These are phyloP conservation scores for Symbiodinium natans DNA, from an alignment of 73 alveolate species.

Conservation along the genomic window DNA sequence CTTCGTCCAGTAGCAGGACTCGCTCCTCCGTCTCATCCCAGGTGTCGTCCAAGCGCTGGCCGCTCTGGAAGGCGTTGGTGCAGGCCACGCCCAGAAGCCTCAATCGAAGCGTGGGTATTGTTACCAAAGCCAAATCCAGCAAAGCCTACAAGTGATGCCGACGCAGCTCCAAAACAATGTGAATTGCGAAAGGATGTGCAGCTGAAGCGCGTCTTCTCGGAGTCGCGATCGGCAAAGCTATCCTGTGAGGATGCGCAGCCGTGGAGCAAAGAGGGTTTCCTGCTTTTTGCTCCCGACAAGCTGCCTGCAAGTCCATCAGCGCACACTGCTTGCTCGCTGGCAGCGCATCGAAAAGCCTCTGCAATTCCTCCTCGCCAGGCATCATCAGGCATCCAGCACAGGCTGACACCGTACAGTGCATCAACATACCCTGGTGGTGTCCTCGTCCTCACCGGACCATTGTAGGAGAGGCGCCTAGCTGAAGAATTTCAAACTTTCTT, in stretches of 20 bases:
- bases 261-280: neutral
- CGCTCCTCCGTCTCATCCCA: neutral
- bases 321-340: neutral
- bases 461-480: slow-evolving; percentile 30
- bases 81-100: slow-evolving; percentile 41
- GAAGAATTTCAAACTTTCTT: neutral
- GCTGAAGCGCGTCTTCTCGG: neutral
- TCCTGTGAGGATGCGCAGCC: neutral
- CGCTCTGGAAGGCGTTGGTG: slow-evolving; percentile 47
- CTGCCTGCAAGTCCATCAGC: neutral
- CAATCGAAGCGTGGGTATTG: neutral
- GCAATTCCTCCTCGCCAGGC: neutral
- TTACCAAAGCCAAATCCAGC: too few relatives aligned
- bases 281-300: neutral
- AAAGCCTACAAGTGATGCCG: too few relatives aligned
- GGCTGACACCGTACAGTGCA: neutral
- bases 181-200: too few relatives aligned
- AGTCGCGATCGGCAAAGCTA: neutral
- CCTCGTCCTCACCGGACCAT: slow-evolving; percentile 81
- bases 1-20: slow-evolving; percentile 10
- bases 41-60: neutral
- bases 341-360: slow-evolving; percentile 3
- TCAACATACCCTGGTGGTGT: neutral
- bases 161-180: neutral
- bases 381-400: neutral